Evolutionary conservation across 1,139 yeast genomes (phyloP).

Genomic region (Debaryomyces sp.): DNA sequence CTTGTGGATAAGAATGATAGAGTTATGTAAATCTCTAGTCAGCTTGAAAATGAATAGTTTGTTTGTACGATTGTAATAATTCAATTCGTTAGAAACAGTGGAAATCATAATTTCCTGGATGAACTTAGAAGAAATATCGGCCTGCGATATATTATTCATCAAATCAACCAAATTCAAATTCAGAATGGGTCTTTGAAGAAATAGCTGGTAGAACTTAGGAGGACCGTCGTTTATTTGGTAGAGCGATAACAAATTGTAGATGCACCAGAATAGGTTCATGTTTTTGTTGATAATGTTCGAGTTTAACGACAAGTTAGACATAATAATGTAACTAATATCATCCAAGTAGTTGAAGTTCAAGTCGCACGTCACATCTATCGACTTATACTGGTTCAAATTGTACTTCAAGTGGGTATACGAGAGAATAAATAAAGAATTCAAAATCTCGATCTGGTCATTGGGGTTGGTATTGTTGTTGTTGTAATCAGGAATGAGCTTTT

Average conservation of each 20-base stretch:
- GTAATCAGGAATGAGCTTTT: slow-evolving; percentile 47
- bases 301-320: slow-evolving; percentile 24
- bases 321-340: slow-evolving; percentile 43
- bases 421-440: slow-evolving; percentile 35
- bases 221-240: slow-evolving; percentile 38
- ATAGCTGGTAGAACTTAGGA: slow-evolving; percentile 40
- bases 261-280: slow-evolving; percentile 44
- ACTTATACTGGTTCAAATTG: slow-evolving; percentile 20
- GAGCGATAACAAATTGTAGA: slow-evolving; percentile 43
- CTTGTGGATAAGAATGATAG: slow-evolving; percentile 49
- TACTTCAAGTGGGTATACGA: slow-evolving; percentile 33
- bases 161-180: slow-evolving; percentile 15
- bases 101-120: slow-evolving; percentile 38
- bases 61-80: slow-evolving; percentile 33
- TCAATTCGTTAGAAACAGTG: slow-evolving; percentile 47
- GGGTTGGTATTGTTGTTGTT: slow-evolving; percentile 33
- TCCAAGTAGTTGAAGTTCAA: slow-evolving; percentile 49
- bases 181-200: slow-evolving; percentile 32
- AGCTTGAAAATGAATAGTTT: slow-evolving; percentile 36
- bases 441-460: slow-evolving; percentile 45
- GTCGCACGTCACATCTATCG: slow-evolving; percentile 30
- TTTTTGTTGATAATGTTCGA: slow-evolving; percentile 25
- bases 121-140: slow-evolving; percentile 26
- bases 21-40: slow-evolving; percentile 47
- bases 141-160: slow-evolving; percentile 33